These are phyloP conservation scores for Pyricularia pennisetigena DNA, from an alignment of 2,329 filamentous ascomycete species.

Conservation along the genomic window DNA sequence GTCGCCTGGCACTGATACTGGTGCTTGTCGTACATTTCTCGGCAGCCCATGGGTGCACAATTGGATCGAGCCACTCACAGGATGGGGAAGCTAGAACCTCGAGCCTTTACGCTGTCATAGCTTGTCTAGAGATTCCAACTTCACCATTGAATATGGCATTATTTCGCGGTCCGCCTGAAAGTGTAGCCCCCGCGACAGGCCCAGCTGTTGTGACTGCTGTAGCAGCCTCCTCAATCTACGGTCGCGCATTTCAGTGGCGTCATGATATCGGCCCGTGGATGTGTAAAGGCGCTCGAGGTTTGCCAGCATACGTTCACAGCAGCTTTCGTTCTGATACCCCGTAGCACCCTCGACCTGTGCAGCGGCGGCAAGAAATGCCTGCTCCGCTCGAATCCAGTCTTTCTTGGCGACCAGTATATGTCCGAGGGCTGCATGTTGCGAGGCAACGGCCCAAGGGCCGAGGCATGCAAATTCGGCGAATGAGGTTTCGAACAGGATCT, in stretches of 20 bases:
- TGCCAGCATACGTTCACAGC: slow-evolving; percentile 5
- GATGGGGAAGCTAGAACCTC: neutral
- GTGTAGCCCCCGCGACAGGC: neutral
- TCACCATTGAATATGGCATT: neutral
- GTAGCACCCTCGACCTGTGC: neutral
- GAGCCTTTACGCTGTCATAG: neutral
- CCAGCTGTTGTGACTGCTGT: neutral
- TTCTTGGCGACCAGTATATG: neutral
- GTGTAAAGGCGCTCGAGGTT: slow-evolving; percentile 5
- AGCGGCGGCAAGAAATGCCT: neutral
- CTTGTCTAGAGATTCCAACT: neutral
- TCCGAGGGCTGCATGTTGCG: slow-evolving; percentile 2
- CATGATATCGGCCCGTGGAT: neutral
- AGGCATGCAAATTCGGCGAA: neutral
- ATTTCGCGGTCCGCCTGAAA: neutral
- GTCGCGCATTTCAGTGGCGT: slow-evolving; percentile 2
- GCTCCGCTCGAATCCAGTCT: neutral
- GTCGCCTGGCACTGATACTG: neutral
- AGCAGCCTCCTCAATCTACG: slow-evolving; percentile 2
- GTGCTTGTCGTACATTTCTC: neutral
- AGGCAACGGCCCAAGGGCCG: slow-evolving; percentile 3
- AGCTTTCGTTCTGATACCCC: slow-evolving; percentile 4
- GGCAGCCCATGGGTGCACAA: neutral
- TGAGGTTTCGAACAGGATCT: neutral
- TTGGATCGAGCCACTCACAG: neutral